phyloP scores from a whole-genome alignment of 176 grass and related monocot genomes.

The Alopecurus myosuroides region DNA sequence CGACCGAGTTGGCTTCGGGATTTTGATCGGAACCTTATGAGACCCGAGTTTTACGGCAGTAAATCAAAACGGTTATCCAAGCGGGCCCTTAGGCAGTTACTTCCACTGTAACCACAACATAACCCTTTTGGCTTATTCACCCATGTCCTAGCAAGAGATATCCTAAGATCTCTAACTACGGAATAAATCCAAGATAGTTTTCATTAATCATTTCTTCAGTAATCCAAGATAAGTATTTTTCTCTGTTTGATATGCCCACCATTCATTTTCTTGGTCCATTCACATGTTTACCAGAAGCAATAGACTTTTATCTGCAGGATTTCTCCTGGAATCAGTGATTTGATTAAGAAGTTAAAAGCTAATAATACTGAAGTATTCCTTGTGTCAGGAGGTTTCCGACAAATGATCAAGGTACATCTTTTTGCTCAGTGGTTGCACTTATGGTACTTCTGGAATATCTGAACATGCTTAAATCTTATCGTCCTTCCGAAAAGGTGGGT shows the following conservation, averaged over 20 bases:
- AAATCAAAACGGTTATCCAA: too few relatives aligned
- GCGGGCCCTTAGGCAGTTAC: background rate
- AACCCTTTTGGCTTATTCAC: background rate
- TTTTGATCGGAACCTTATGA: too few relatives aligned
- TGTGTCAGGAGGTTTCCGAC: slow-evolving; percentile 86
- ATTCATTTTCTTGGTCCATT: background rate
- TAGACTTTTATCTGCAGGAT: slow-evolving; percentile 44
- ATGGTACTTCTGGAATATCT: background rate
- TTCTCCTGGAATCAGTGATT: slow-evolving; percentile 75
- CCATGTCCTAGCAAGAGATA: background rate
- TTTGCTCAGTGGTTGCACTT: background rate
- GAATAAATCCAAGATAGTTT: background rate
- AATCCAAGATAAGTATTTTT: background rate
- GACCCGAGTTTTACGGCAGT: too few relatives aligned
- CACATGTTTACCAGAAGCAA: background rate
- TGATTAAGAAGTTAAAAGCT: slow-evolving; percentile 68
- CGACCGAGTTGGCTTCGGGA: too few relatives aligned
- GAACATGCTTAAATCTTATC: background rate
- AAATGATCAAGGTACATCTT: slow-evolving; percentile 83
- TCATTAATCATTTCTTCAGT: background rate
- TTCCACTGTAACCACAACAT: background rate
- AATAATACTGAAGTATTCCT: slow-evolving; percentile 78
- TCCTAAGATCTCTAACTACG: background rate
- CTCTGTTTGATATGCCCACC: background rate
- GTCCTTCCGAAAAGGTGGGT: background rate